phyloP scores from a whole-genome alignment of 306 rosid genomes.

The Sophora flavescens region DNA sequence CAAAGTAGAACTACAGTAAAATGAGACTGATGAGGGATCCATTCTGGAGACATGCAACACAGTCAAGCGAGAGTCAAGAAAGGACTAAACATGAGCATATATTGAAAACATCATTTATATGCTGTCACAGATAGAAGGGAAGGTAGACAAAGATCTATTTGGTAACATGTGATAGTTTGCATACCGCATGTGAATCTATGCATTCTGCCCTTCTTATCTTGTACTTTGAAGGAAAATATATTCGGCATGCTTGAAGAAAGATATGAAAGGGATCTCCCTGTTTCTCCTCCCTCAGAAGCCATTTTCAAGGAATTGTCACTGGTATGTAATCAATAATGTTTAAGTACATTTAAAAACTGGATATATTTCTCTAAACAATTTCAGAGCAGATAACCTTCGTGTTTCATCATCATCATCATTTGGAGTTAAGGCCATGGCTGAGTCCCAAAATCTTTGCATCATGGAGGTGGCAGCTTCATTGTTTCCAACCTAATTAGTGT shows the following conservation, averaged over 20 bases:
- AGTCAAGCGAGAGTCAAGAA: conserved; percentile 30
- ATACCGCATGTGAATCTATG: conserved; percentile 92
- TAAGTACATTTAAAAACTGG: conserved; percentile 40
- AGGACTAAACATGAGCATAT: conserved; percentile 28
- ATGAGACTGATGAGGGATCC: neutral
- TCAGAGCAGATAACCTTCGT: conserved; percentile 63
- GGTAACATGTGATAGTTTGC: conserved; percentile 45
- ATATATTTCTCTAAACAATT: conserved; percentile 30
- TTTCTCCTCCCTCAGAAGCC: conserved; percentile 89
- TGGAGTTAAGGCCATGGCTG: conserved; percentile 86
- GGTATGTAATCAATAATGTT: conserved; percentile 46
- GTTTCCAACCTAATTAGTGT: conserved; percentile 73
- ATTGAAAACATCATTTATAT: conserved; percentile 30
- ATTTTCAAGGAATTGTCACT: conserved; percentile 83
- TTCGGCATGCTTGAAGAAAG: conserved; percentile 57
- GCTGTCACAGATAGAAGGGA: conserved; percentile 34
- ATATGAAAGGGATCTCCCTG: conserved; percentile 67
- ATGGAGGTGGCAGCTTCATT: conserved; percentile 77
- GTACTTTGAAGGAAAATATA: conserved; percentile 80
- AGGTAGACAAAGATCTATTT: conserved; percentile 15
- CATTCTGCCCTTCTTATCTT: conserved; percentile 92
- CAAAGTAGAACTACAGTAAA: neutral
- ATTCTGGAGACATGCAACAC: conserved; percentile 2
- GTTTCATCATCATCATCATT: conserved; percentile 84
- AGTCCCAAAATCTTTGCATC: conserved; percentile 99